Percentiles rank a stretch among this genome's conserved stretches.
Conservation (phyloP, 1,284 basidiomycete genomes). For the Cryptococcus sp. region DNA sequence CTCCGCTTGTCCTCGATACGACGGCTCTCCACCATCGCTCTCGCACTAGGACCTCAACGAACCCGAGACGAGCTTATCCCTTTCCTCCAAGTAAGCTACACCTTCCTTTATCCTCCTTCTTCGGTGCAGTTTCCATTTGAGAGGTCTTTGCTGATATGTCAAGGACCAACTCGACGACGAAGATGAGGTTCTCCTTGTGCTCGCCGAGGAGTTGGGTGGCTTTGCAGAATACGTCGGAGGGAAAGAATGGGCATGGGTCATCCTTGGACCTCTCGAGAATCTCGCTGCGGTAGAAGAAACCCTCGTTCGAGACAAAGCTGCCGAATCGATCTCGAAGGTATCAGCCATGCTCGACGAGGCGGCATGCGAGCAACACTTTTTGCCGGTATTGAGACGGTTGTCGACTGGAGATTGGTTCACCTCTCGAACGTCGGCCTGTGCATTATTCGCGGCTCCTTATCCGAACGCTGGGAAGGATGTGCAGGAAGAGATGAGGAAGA, state of each 20-base stretch:
- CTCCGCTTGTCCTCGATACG: constrained; percentile 95
- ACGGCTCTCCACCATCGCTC: constrained; percentile 95
- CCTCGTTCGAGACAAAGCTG: constrained; percentile 96
- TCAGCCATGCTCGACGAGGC: constrained; percentile 68
- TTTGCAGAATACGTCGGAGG: constrained; percentile 95
- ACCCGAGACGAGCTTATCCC: constrained; percentile 94
- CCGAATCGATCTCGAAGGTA: constrained; percentile 93
- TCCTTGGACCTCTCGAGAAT: constrained; percentile 91
- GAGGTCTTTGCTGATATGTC: constrained; percentile 44
- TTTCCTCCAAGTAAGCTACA: constrained; percentile 58
- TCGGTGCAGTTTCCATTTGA: too few relatives aligned
- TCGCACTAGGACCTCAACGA: constrained; percentile 92
- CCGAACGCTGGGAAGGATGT: constrained; percentile 63
- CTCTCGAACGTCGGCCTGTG: constrained; percentile 92
- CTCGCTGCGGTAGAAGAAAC: constrained; percentile 97
- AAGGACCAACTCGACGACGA: constrained; percentile 99
- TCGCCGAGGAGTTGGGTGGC: constrained; percentile 91
- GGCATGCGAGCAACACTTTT: constrained; percentile 86
- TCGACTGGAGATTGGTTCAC: constrained; percentile 98
- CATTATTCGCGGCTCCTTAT: constrained; percentile 91
- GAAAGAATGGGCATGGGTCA: constrained; percentile 74
- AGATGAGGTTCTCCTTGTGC: constrained; percentile 93
- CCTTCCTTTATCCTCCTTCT: too few relatives aligned
- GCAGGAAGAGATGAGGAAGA: constrained; percentile 85
- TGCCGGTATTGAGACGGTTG: constrained; percentile 84